Conservation (phyloP, 1,139 yeast genomes). For the Arxiozyma slooffiae region DNA sequence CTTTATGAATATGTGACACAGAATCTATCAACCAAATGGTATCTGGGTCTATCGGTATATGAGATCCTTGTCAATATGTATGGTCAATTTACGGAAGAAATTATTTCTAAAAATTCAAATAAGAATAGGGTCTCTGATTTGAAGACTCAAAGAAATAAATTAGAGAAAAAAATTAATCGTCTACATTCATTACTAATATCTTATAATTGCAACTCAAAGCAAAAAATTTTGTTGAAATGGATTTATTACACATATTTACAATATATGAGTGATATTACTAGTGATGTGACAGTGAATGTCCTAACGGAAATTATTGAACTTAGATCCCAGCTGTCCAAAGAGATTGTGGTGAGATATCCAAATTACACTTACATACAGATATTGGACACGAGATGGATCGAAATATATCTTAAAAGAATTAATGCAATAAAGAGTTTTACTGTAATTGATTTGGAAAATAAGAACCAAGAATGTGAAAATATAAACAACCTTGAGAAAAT, state of each 20-base stretch:
- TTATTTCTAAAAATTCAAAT: slow-evolving; percentile 19
- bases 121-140: slow-evolving; percentile 25
- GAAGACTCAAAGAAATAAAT: slow-evolving; percentile 21
- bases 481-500: slow-evolving; percentile 49
- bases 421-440: slow-evolving; percentile 32
- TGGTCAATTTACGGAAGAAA: slow-evolving; percentile 22
- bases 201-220: slow-evolving; percentile 6
- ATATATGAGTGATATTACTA: slow-evolving; percentile 27
- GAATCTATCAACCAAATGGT: slow-evolving; percentile 9
- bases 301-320: slow-evolving; percentile 24
- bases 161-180: slow-evolving; percentile 32
- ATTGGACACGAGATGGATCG: slow-evolving; percentile 43
- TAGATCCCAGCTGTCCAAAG: slow-evolving; percentile 15
- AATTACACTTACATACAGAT: slow-evolving; percentile 56
- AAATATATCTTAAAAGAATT: slow-evolving; percentile 43
- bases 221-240: slow-evolving; percentile 35
- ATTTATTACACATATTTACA: slow-evolving; percentile 33
- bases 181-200: slow-evolving; percentile 32
- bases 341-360: slow-evolving; percentile 24
- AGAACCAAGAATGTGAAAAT: slow-evolving; percentile 29
- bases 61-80: slow-evolving; percentile 49
- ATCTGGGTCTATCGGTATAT: slow-evolving; percentile 34
- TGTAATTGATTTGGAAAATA: slow-evolving; percentile 27
- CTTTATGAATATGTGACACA: slow-evolving; percentile 14
- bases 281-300: slow-evolving; percentile 18